Percentiles rank a stretch among this genome's conserved stretches.
Conservation (phyloP, 2,329 filamentous ascomycete species). For the Epichloe uncinata region DNA sequence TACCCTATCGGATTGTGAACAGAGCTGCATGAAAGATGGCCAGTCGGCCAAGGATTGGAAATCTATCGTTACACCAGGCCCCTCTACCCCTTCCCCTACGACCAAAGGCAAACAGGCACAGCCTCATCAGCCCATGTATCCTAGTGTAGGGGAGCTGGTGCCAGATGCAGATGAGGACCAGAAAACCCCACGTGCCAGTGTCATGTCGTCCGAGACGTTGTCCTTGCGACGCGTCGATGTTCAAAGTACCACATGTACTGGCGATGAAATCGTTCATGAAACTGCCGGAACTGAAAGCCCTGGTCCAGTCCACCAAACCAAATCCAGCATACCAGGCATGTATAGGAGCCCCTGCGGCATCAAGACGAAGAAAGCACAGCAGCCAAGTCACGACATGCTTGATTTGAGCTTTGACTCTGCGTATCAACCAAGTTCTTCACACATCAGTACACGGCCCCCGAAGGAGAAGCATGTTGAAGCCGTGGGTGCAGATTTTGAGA, state of each 20-base stretch:
- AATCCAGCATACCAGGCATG: not conserved
- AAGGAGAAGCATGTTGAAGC: not conserved
- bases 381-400: not conserved
- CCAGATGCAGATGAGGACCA: not conserved
- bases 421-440: not conserved
- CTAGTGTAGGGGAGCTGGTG: not conserved
- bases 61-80: not conserved
- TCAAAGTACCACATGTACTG: not conserved
- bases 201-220: not conserved
- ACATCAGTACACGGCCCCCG: not conserved
- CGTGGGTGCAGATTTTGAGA: not conserved
- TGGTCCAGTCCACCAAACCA: not conserved
- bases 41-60: not conserved
- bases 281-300: not conserved
- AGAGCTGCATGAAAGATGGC: not conserved
- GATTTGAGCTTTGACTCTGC: not conserved
- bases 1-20: slow-evolving; percentile 2
- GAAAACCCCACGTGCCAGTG: not conserved
- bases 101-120: not conserved
- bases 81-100: not conserved
- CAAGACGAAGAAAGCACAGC: not conserved
- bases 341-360: not conserved
- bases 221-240: not conserved
- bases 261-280: not conserved
- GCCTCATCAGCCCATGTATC: not conserved